Evolutionary conservation across 306 rosid species (phyloP), one percentile per base, ranked within the genome.

Genomic region (Malus orientalis): DNA sequence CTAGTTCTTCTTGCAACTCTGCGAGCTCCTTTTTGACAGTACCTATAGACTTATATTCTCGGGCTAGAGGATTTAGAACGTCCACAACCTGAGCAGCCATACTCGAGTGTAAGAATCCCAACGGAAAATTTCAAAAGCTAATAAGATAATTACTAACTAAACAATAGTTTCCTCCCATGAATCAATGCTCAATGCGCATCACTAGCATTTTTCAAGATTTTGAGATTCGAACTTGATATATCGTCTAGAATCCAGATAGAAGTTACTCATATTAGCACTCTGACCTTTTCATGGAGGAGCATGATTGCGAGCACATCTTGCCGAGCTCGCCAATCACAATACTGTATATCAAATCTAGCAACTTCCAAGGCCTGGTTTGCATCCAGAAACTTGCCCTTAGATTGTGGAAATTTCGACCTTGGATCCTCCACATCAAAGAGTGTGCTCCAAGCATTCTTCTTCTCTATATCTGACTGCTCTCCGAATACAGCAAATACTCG

Each of bases 281-380:
- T 71, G 61, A 95, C 99, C 99, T 91, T 96, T 81, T 96, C 97
- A 73, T 93, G 99, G 76, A 96, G 98, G 68, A 88, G 96, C 99
- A 91, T 91, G 86, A 93, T 96, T 66, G 97, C 70, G 29, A 92
- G 99, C 66, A 96, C 87, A 18, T 96, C 99, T 83, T 88, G 99
- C 25, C 99, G 93, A 86, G 99, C 99, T 45, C 97, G 90, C 99
- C 99, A 96, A 85, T 96, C 99, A 58, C 88, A 93, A 77, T 93
- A 96, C 54, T 93, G 97, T 84, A 96, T 77, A 81, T 96, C 99
- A 47, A 65, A 83, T 74, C 96, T 88, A 47, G 94, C 99, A 58
- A 96, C 93, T 88, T 96, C 98, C 44, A 91, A 71, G 38, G 98
- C 99, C 86, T 93, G 96, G 67, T 84, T 63, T 60, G 81, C 81